Conservation (phyloP, 2,329 filamentous ascomycete species). For the Cylindrodendrum hubeiense region DNA sequence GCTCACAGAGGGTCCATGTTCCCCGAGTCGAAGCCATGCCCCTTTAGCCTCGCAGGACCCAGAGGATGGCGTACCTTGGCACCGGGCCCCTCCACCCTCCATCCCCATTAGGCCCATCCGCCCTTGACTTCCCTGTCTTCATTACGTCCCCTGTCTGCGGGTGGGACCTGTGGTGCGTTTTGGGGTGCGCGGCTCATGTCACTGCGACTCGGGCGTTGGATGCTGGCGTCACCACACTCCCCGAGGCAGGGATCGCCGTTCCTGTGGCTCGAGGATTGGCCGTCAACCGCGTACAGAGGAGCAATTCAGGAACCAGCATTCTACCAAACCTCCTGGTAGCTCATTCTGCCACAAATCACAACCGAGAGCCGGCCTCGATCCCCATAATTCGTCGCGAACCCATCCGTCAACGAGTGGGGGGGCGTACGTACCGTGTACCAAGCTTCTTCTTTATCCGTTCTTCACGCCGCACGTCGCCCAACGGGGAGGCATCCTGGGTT, state of each 20-base stretch:
- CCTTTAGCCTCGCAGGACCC: conserved; percentile 17
- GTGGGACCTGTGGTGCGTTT: neutral
- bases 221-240: conserved; percentile 16
- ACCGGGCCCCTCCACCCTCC: neutral
- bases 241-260: neutral
- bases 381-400: conserved; percentile 15
- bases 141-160: neutral
- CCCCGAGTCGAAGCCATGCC: conserved; percentile 11
- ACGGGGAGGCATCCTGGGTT: neutral
- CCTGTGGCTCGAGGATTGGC: neutral
- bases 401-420: neutral
- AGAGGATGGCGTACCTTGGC: neutral
- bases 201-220: conserved; percentile 19
- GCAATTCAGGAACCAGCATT: conserved; percentile 4
- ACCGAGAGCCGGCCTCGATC: neutral
- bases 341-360: conserved; percentile 3
- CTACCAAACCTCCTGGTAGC: neutral
- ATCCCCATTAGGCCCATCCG: neutral
- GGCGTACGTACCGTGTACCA: conserved; percentile 17
- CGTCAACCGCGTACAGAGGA: neutral
- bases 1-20: neutral
- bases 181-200: conserved; percentile 26
- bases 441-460: conserved; percentile 4
- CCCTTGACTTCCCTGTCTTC: neutral
- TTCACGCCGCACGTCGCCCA: neutral